These are phyloP conservation scores for Botrytis deweyae DNA, from an alignment of 2,329 filamentous ascomycete species.

Conservation along the genomic window DNA sequence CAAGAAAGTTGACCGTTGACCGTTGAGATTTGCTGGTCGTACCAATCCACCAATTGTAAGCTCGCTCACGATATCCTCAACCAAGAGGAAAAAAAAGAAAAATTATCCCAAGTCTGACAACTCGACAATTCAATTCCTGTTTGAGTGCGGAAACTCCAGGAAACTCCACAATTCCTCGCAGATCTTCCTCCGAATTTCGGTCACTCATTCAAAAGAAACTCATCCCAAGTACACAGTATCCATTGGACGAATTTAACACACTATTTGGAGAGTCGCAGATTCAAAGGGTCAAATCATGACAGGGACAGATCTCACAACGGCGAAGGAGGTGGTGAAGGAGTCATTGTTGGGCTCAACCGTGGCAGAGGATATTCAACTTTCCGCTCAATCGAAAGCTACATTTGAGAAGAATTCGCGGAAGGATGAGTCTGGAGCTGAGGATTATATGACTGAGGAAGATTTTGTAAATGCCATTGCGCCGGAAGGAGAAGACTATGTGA, in stretches of 20 bases:
- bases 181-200: slow-evolving; percentile 13
- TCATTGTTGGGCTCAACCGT: slow-evolving; percentile 65
- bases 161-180: slow-evolving; percentile 11
- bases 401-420: slow-evolving; percentile 76
- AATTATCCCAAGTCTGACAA: neutral
- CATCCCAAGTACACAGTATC: slow-evolving; percentile 4
- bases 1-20: neutral
- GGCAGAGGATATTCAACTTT: slow-evolving; percentile 55
- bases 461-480: slow-evolving; percentile 92
- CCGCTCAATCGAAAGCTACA: slow-evolving; percentile 69
- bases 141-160: neutral
- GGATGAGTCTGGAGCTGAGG: slow-evolving; percentile 73
- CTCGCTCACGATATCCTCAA: neutral
- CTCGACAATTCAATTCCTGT: neutral
- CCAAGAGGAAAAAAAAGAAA: neutral
- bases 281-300: slow-evolving; percentile 30
- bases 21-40: neutral
- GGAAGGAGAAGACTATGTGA: slow-evolving; percentile 84
- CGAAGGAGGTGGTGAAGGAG: slow-evolving; percentile 71
- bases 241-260: slow-evolving; percentile 10
- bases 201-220: neutral
- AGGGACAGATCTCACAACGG: slow-evolving; percentile 35
- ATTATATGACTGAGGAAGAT: slow-evolving; percentile 77
- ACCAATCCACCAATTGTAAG: neutral
- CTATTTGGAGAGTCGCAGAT: slow-evolving; percentile 4